These are phyloP conservation scores for Phialocephala sp. DNA, from an alignment of 2,329 filamentous ascomycete genomes.

Conservation along the genomic window DNA sequence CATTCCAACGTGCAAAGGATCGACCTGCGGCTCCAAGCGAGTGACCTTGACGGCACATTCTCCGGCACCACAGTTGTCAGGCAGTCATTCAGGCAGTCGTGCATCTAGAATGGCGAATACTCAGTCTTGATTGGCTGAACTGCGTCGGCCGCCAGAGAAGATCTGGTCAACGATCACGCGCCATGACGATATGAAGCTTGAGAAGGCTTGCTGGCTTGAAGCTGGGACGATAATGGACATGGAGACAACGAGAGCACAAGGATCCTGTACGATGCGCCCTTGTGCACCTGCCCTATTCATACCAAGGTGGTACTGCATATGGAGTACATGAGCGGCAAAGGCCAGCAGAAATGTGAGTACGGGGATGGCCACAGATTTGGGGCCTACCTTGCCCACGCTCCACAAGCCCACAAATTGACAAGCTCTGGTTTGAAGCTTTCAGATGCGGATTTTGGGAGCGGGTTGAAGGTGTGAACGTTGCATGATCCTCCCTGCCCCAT, in stretches of 20 bases:
- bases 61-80: not conserved
- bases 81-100: not conserved
- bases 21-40: not conserved
- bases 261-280: not conserved
- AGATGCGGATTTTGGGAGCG: too few relatives aligned
- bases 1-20: not conserved
- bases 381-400: not conserved
- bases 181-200: not conserved
- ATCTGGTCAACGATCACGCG: constrained; percentile 1
- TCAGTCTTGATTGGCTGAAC: not conserved
- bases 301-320: too few relatives aligned
- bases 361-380: constrained; percentile 1
- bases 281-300: not conserved
- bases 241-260: not conserved
- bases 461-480: not conserved
- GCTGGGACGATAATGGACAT: not conserved
- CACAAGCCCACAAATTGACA: constrained; percentile 1
- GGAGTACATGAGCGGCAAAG: too few relatives aligned
- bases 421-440: not conserved
- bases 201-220: not conserved
- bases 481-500: not conserved
- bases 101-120: not conserved
- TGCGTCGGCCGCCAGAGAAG: not conserved
- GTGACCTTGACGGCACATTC: not conserved
- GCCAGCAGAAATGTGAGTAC: too few relatives aligned